phyloP scores from a whole-genome alignment of 2,329 filamentous ascomycete species.

The Cytospora schulzeri region DNA sequence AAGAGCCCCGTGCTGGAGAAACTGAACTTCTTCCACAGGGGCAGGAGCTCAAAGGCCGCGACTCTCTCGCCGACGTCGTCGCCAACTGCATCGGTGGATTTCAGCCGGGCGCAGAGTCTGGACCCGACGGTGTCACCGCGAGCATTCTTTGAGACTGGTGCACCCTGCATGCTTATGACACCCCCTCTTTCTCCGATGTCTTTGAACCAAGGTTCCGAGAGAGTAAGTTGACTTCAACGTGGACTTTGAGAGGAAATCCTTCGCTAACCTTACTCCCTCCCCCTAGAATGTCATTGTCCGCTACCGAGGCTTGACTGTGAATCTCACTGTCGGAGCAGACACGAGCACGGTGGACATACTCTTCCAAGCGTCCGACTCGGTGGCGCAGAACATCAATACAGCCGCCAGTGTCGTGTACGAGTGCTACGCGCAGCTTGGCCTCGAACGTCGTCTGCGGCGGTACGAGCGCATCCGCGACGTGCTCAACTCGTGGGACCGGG shows the following conservation, averaged over 20 bases:
- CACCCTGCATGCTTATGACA: conserved; percentile 17
- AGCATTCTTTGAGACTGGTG: conserved; percentile 21
- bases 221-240: conserved; percentile 55
- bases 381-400: conserved; percentile 66
- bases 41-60: conserved; percentile 42
- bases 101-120: conserved; percentile 39
- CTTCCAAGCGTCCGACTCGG: conserved; percentile 62
- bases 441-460: conserved; percentile 79
- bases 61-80: conserved; percentile 40
- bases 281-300: conserved; percentile 69
- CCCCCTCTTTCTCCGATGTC: conserved; percentile 62
- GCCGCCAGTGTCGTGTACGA: conserved; percentile 74
- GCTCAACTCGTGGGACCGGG: conserved; percentile 89
- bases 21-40: conserved; percentile 48
- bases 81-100: conserved; percentile 37
- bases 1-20: conserved; percentile 51
- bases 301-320: conserved; percentile 69
- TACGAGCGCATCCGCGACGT: conserved; percentile 88
- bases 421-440: conserved; percentile 71
- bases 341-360: conserved; percentile 78
- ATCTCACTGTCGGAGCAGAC: conserved; percentile 71
- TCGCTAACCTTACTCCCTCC: conserved; percentile 33
- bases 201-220: conserved; percentile 77
- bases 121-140: conserved; percentile 32
- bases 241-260: background rate